These are phyloP conservation scores for Carex scoparia DNA, from an alignment of 176 grass and related monocot species.

Conservation along the genomic window DNA sequence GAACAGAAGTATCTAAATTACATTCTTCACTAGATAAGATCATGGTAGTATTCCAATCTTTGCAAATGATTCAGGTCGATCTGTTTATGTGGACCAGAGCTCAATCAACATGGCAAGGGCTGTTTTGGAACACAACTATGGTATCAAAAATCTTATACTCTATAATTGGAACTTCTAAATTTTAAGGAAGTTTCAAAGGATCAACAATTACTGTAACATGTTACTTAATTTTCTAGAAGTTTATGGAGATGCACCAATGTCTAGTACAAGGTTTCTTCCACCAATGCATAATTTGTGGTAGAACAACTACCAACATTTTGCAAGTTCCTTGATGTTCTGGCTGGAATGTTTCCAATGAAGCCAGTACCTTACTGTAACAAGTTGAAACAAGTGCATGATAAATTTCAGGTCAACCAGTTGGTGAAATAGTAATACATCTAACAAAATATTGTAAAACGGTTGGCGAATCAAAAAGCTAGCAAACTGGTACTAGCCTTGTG, in stretches of 20 bases:
- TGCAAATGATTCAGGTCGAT: slow-evolving; percentile 1
- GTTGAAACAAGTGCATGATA: background rate
- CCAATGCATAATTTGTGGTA: slow-evolving; percentile 1
- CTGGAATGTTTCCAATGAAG: background rate
- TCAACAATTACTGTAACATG: background rate
- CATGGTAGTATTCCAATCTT: background rate
- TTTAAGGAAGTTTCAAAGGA: slow-evolving; percentile 16
- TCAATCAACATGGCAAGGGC: background rate
- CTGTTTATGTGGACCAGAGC: slow-evolving; percentile 40
- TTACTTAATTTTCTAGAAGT: slow-evolving; percentile 17
- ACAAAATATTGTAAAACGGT: background rate
- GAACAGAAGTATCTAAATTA: background rate
- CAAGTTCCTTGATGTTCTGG: background rate
- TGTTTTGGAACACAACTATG: slow-evolving; percentile 31
- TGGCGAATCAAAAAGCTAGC: background rate
- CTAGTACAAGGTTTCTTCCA: background rate
- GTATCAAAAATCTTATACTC: slow-evolving; percentile 23
- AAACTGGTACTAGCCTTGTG: background rate
- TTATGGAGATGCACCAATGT: background rate
- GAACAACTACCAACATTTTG: background rate
- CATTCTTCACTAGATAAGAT: background rate
- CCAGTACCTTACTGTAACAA: background rate
- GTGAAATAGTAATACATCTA: background rate
- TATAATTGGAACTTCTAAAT: slow-evolving; percentile 24
- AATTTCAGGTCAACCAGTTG: slow-evolving; percentile 5